A percentile compares a stretch with the other conserved stretches of the same genome.
phyloP scores from a whole-genome alignment of 1,139 yeast genomes.

The Taiozyma sp. region DNA sequence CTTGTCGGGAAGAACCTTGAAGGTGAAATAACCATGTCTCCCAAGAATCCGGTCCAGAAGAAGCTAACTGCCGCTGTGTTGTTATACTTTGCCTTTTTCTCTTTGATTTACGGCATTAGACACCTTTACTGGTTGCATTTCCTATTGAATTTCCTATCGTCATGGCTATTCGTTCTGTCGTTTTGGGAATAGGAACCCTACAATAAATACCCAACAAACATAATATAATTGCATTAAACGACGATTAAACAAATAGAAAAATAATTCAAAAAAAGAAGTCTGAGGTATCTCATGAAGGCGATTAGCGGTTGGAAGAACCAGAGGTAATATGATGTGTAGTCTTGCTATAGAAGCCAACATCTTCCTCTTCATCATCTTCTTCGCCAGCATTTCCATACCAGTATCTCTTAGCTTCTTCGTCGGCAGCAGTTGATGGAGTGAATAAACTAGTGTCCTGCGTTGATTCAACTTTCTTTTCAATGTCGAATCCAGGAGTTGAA shows the following conservation, averaged over 20 bases:
- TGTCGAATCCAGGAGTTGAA: slow-evolving; percentile 2
- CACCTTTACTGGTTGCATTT: slow-evolving; percentile 72
- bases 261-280: not conserved
- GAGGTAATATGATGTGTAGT: slow-evolving; percentile 16
- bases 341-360: slow-evolving; percentile 14
- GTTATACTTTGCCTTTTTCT: slow-evolving; percentile 46
- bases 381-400: slow-evolving; percentile 23
- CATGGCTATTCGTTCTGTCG: slow-evolving; percentile 34
- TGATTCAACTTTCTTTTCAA: slow-evolving; percentile 10
- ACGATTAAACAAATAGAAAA: not conserved
- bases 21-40: slow-evolving; percentile 26
- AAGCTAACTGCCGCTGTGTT: slow-evolving; percentile 30
- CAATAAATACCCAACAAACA: not conserved
- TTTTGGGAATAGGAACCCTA: slow-evolving; percentile 6
- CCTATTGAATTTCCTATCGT: slow-evolving; percentile 51
- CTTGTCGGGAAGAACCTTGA: slow-evolving; percentile 43
- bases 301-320: not conserved
- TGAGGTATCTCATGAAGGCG: not conserved
- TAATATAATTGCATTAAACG: not conserved
- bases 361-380: slow-evolving; percentile 15
- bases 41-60: slow-evolving; percentile 23
- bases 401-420: slow-evolving; percentile 28
- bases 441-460: slow-evolving; percentile 15
- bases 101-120: slow-evolving; percentile 60
- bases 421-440: slow-evolving; percentile 28